Evolutionary conservation across 73 alveolate genomes (phyloP).

Genomic region (Effrenium voratum): DNA sequence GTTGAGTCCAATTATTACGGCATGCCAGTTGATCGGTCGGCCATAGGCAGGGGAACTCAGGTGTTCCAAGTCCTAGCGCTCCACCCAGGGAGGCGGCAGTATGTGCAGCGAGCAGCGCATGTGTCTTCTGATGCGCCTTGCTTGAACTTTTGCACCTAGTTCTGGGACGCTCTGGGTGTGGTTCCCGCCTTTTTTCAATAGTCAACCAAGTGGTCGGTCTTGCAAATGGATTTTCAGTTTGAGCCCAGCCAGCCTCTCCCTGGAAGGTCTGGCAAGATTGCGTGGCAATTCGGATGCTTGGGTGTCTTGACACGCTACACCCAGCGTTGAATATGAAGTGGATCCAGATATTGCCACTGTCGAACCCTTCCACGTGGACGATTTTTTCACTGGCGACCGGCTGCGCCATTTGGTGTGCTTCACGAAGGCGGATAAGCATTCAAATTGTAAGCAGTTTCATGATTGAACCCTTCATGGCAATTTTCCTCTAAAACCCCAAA

Average conservation of each 20-base stretch:
- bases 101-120: conserved; percentile 48
- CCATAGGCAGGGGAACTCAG: too few relatives aligned
- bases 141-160: too few relatives aligned
- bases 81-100: conserved; percentile 18
- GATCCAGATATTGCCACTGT: neutral
- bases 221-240: neutral
- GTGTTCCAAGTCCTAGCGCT: conserved; percentile 12
- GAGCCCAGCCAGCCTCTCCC: neutral
- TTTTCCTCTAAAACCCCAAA: too few relatives aligned
- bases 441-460: too few relatives aligned
- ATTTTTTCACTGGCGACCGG: neutral
- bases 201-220: too few relatives aligned
- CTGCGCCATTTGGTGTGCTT: neutral
- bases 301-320: too few relatives aligned
- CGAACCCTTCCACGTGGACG: neutral
- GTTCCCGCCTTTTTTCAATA: too few relatives aligned
- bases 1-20: neutral
- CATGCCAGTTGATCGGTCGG: neutral
- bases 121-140: neutral
- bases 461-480: too few relatives aligned
- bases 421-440: neutral
- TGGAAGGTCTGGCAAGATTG: conserved; percentile 30
- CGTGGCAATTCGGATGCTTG: neutral
- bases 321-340: too few relatives aligned
- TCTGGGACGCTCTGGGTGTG: too few relatives aligned